phyloP scores from a whole-genome alignment of 495 filamentous ascomycete genomes.

The Hypoxylon intermedium region DNA sequence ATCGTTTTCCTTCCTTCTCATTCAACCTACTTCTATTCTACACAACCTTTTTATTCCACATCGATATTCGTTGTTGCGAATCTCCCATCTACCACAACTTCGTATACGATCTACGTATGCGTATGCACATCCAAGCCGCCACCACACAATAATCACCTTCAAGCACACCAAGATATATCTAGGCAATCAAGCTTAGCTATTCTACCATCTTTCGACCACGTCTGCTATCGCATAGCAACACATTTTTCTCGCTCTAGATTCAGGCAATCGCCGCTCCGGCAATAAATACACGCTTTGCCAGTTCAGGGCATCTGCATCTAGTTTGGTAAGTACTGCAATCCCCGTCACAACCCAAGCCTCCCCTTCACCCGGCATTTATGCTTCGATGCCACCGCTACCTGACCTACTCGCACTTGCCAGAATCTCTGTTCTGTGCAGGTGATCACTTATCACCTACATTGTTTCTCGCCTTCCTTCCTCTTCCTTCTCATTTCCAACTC shows the following conservation, averaged over 20 bases:
- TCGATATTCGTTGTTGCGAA: not conserved
- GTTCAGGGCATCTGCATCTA: not conserved
- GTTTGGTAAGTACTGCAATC: conserved; percentile 1
- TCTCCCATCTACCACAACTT: not conserved
- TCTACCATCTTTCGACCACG: not conserved
- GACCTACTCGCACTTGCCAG: conserved; percentile 1
- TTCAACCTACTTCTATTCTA: not conserved
- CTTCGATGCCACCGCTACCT: not conserved
- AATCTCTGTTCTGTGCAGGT: not conserved
- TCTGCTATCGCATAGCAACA: conserved; percentile 11
- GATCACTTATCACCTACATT: conserved; percentile 1
- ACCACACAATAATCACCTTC: not conserved
- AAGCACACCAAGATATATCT: not conserved
- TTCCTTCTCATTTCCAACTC: conserved; percentile 29
- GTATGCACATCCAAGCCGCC: too few relatives aligned
- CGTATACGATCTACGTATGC: too few relatives aligned
- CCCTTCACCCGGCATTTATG: not conserved
- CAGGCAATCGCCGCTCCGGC: not conserved
- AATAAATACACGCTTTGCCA: conserved; percentile 11
- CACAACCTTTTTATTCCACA: not conserved
- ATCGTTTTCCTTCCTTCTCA: not conserved
- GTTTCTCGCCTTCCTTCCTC: conserved; percentile 12
- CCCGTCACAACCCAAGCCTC: not conserved
- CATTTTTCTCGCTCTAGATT: conserved; percentile 1
- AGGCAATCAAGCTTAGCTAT: not conserved